Percentiles rank a stretch among this genome's conserved stretches.
These are phyloP conservation scores for Sesbania bispinosa DNA, from an alignment of 306 rosid species.

Conservation along the genomic window DNA sequence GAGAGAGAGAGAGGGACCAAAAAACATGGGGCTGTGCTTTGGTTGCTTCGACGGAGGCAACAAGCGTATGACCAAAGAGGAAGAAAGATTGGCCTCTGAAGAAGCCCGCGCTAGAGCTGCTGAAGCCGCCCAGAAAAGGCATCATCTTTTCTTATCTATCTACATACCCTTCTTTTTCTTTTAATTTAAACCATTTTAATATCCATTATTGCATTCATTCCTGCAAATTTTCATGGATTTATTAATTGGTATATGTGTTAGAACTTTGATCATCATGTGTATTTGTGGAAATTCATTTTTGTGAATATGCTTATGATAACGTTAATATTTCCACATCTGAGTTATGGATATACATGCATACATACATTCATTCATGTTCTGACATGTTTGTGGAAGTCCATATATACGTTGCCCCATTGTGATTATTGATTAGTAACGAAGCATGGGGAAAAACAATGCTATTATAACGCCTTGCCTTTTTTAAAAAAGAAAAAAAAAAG, in stretches of 20 bases:
- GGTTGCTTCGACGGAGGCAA: slow-evolving; percentile 74
- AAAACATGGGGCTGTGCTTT: slow-evolving; percentile 68
- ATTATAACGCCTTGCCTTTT: too few species aligned
- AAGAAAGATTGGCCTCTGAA: slow-evolving; percentile 72
- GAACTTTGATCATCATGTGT: slow-evolving; percentile 10
- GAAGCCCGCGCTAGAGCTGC: slow-evolving; percentile 88
- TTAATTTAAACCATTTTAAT: too few species aligned
- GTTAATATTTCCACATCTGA: not conserved
- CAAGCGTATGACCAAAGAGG: slow-evolving; percentile 65
- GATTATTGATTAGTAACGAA: not conserved
- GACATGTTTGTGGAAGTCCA: not conserved
- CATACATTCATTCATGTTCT: not conserved
- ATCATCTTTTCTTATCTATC: not conserved
- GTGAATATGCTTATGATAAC: too few species aligned
- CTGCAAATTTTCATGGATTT: not conserved
- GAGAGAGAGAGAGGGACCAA: not conserved
- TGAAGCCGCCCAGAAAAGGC: slow-evolving; percentile 90
- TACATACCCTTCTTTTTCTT: not conserved
- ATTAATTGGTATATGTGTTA: not conserved
- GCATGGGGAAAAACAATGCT: not conserved
- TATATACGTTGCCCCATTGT: not conserved
- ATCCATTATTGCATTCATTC: not conserved
- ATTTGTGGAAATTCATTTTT: not conserved
- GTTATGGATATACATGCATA: not conserved
- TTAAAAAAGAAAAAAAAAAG: too few species aligned